Percentiles rank a stretch among this genome's conserved stretches.
Evolutionary conservation across 2,329 filamentous ascomycete species (phyloP).

Genomic region (Neurospora sp.): DNA sequence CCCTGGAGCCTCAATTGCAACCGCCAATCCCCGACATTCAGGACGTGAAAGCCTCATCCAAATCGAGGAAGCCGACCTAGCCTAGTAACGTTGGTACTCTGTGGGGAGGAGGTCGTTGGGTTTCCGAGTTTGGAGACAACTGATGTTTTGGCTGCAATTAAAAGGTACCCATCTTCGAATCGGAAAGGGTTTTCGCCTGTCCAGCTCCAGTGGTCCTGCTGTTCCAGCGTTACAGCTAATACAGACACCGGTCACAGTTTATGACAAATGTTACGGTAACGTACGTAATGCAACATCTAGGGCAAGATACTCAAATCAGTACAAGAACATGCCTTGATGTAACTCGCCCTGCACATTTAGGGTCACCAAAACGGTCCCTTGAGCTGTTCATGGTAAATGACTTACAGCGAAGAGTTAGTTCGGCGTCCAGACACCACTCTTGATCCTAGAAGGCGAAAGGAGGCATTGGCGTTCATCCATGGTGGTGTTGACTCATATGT

Average conservation of each 20-base stretch:
- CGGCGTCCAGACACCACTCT: neutral
- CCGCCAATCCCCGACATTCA: neutral
- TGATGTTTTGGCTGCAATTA: neutral
- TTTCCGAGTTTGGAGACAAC: neutral
- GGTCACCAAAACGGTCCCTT: neutral
- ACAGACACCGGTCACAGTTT: neutral
- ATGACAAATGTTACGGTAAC: neutral
- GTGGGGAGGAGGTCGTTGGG: neutral
- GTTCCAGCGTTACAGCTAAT: neutral
- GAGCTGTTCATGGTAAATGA: neutral
- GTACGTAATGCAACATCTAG: neutral
- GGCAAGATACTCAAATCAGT: neutral
- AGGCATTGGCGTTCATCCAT: neutral
- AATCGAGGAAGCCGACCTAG: neutral
- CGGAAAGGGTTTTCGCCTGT: neutral
- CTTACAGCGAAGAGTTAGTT: neutral
- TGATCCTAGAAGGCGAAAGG: neutral
- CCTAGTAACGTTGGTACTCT: neutral
- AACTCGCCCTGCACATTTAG: neutral
- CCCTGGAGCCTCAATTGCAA: neutral
- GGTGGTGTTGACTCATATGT: neutral
- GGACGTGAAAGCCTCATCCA: neutral
- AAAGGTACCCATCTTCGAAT: neutral
- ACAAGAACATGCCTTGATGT: neutral
- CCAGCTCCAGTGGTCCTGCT: neutral